phyloP scores from a whole-genome alignment of 2,329 filamentous ascomycete species.

The Didymella exigua region DNA sequence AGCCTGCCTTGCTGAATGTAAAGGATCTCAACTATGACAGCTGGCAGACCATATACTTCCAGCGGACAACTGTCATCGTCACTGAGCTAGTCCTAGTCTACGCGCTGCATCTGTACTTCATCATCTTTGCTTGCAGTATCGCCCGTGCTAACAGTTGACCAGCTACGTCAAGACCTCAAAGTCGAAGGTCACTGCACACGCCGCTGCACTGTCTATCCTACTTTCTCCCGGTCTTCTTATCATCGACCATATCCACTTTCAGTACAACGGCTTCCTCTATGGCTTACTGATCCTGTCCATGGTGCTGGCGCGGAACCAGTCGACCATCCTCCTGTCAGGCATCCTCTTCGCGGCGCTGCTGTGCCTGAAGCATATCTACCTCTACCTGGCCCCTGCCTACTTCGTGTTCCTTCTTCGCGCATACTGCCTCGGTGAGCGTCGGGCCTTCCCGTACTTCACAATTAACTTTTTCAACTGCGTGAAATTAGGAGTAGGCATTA shows the following conservation, averaged over 20 bases:
- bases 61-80: conserved; percentile 82
- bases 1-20: conserved; percentile 81
- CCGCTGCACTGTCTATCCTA: conserved; percentile 84
- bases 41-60: conserved; percentile 94
- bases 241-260: conserved; percentile 98
- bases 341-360: conserved; percentile 82
- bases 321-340: conserved; percentile 77
- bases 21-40: conserved; percentile 84
- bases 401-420: conserved; percentile 89
- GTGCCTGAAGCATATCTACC: conserved; percentile 97
- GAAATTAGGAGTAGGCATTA: conserved; percentile 78
- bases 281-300: conserved; percentile 87
- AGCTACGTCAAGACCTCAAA: conserved; percentile 79
- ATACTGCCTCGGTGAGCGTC: conserved; percentile 83
- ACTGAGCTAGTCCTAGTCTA: conserved; percentile 85
- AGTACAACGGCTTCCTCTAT: conserved; percentile 98
- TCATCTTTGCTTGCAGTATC: not conserved
- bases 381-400: conserved; percentile 94
- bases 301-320: conserved; percentile 76
- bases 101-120: conserved; percentile 73
- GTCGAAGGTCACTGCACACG: conserved; percentile 79
- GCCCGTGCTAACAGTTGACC: conserved; percentile 18
- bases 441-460: conserved; percentile 68
- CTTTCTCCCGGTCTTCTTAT: conserved; percentile 92
- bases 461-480: conserved; percentile 79